These are phyloP conservation scores for Kwoniella sp. DNA, from an alignment of 768 basidiomycete species.

Conservation along the genomic window DNA sequence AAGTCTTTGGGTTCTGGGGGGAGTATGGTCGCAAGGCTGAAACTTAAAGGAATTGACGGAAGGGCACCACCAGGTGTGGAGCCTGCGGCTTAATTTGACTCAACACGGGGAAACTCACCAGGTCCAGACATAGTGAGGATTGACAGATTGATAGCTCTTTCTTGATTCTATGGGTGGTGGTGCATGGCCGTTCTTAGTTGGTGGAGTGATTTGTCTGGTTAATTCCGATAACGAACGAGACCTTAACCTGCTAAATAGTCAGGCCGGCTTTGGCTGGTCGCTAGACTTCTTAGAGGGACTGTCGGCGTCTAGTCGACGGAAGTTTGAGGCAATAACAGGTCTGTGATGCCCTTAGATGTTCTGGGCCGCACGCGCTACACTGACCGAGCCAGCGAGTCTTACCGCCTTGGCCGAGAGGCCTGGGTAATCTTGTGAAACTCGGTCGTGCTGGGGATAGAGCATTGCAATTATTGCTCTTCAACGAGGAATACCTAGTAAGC, in stretches of 20 bases:
- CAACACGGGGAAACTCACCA: slow-evolving; percentile 78
- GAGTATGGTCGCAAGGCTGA: slow-evolving; percentile 69
- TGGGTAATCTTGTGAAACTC: slow-evolving; percentile 74
- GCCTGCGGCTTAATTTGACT: slow-evolving; percentile 82
- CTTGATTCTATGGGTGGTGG: slow-evolving; percentile 80
- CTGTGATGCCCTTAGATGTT: slow-evolving; percentile 88
- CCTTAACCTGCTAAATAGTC: slow-evolving; percentile 90
- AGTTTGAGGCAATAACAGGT: slow-evolving; percentile 89
- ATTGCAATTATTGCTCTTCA: slow-evolving; percentile 90
- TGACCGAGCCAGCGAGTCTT: slow-evolving; percentile 80
- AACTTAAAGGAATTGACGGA: slow-evolving; percentile 81
- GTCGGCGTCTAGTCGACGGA: slow-evolving; percentile 73
- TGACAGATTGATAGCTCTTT: slow-evolving; percentile 81
- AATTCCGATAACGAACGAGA: slow-evolving; percentile 93
- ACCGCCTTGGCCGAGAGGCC: slow-evolving; percentile 70
- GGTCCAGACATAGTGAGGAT: slow-evolving; percentile 72
- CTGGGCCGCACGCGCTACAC: slow-evolving; percentile 84
- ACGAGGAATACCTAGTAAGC: slow-evolving; percentile 86
- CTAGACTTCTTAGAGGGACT: slow-evolving; percentile 82
- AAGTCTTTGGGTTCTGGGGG: slow-evolving; percentile 83
- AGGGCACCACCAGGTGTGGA: slow-evolving; percentile 74
- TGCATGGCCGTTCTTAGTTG: slow-evolving; percentile 87
- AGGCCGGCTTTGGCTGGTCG: slow-evolving; percentile 68
- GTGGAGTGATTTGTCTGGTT: slow-evolving; percentile 93
- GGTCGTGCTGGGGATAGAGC: slow-evolving; percentile 81